These are phyloP conservation scores for Candida ulmi DNA, from an alignment of 805 yeast genomes.

Conservation along the genomic window DNA sequence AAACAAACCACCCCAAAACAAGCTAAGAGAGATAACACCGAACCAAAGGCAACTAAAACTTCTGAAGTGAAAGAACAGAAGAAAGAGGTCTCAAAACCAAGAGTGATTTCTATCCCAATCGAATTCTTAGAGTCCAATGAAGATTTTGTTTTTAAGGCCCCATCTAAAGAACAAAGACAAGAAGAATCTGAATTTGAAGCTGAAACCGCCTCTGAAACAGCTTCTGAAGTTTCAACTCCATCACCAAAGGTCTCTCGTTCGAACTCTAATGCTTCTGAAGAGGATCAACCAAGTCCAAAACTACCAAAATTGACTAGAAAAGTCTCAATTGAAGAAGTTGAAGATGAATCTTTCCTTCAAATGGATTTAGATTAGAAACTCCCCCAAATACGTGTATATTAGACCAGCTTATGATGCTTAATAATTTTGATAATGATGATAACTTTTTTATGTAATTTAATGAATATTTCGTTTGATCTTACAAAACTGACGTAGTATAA, in stretches of 20 bases:
- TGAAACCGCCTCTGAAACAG: not conserved
- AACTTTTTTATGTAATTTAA: too few relatives aligned
- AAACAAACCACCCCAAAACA: not conserved
- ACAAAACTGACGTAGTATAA: too few relatives aligned
- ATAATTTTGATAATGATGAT: too few relatives aligned
- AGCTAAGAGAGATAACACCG: not conserved
- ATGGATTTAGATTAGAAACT: slow-evolving; percentile 9
- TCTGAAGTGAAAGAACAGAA: too few relatives aligned
- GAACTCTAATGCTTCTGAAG: not conserved
- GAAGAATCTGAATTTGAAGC: too few relatives aligned
- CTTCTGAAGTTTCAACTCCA: not conserved
- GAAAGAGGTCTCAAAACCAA: slow-evolving; percentile 1
- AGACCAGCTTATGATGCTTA: too few relatives aligned
- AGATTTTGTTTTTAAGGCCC: not conserved
- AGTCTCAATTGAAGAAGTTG: slow-evolving; percentile 19
- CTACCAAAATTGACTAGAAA: slow-evolving; percentile 17
- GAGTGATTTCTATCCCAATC: slow-evolving; percentile 9
- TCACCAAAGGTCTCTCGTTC: slow-evolving; percentile 1
- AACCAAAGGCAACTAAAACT: not conserved
- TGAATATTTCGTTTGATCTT: too few relatives aligned
- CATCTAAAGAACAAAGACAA: too few relatives aligned
- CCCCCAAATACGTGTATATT: too few relatives aligned
- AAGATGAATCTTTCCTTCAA: slow-evolving; percentile 14
- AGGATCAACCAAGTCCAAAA: slow-evolving; percentile 3
- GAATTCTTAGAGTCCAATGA: slow-evolving; percentile 2